These are phyloP conservation scores for Dillenia suffruticosa DNA, from an alignment of 164 flowering plant genomes.

Conservation along the genomic window DNA sequence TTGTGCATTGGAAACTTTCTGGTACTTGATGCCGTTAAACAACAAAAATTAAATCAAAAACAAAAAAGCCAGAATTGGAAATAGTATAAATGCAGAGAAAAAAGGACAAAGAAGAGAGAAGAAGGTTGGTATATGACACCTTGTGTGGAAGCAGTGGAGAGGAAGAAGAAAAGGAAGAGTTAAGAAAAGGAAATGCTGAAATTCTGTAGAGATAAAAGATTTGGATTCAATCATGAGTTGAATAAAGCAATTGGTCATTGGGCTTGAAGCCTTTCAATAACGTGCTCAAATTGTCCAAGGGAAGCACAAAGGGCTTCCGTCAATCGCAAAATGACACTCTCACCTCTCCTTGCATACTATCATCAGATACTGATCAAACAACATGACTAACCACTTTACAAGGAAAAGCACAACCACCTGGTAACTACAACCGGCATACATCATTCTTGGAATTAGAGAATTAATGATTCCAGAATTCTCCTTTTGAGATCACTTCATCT, in stretches of 20 bases:
- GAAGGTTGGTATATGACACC: slow-evolving; percentile 7
- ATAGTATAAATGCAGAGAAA: neutral
- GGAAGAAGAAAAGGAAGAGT: neutral
- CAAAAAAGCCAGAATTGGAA: neutral
- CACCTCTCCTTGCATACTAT: no score
- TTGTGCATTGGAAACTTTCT: slow-evolving; percentile 3
- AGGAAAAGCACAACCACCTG: no score
- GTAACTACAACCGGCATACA: no score
- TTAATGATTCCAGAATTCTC: no score
- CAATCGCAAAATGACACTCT: no score
- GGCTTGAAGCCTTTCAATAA: slow-evolving; percentile 19
- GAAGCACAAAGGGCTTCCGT: no score
- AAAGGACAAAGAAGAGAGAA: neutral
- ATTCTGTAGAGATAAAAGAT: slow-evolving; percentile 20
- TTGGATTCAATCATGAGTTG: slow-evolving; percentile 22
- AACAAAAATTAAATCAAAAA: neutral
- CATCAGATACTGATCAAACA: no score
- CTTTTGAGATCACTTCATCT: no score
- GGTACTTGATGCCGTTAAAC: slow-evolving; percentile 15
- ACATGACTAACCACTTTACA: no score
- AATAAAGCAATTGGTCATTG: slow-evolving; percentile 23
- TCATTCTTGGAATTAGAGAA: no score
- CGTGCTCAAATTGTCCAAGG: no score
- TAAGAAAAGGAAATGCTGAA: neutral
- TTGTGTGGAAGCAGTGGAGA: slow-evolving; percentile 13